phyloP scores from a whole-genome alignment of 805 yeast genomes.

The Diddensiella santjacobensis region DNA sequence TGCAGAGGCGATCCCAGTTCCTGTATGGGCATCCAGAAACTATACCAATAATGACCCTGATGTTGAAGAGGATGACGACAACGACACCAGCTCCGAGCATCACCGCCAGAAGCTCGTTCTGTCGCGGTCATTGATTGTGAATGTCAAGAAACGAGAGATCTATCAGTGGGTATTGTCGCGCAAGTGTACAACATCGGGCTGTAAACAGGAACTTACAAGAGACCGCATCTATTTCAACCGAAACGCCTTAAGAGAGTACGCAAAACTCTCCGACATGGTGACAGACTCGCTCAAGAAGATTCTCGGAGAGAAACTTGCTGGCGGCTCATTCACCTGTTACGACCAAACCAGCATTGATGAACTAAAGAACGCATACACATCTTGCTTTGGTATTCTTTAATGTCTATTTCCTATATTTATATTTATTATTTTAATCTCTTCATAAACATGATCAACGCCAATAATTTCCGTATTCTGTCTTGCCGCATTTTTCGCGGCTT shows the following conservation, averaged over 20 bases:
- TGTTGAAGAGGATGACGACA: neutral
- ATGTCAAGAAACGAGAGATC: slow-evolving; percentile 17
- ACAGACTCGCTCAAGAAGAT: neutral
- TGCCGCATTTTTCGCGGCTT: too few relatives aligned
- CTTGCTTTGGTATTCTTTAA: slow-evolving; percentile 9
- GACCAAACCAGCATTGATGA: slow-evolving; percentile 1
- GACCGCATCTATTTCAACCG: slow-evolving; percentile 6
- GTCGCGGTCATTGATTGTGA: slow-evolving; percentile 15
- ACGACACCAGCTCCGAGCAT: neutral
- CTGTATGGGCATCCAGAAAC: neutral
- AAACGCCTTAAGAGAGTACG: slow-evolving; percentile 5
- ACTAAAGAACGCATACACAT: slow-evolving; percentile 3
- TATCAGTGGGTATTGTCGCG: slow-evolving; percentile 15
- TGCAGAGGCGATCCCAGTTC: slow-evolving; percentile 8
- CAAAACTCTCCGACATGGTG: neutral
- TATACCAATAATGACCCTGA: neutral
- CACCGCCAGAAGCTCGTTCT: too few relatives aligned
- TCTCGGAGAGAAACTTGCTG: neutral
- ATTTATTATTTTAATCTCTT: too few relatives aligned
- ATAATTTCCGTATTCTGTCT: too few relatives aligned
- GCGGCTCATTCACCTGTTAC: slow-evolving; percentile 2
- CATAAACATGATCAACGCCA: too few relatives aligned
- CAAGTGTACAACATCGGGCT: slow-evolving; percentile 7
- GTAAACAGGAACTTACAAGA: slow-evolving; percentile 8
- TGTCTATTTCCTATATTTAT: too few relatives aligned